These are phyloP conservation scores for Arabis alpina DNA, from an alignment of 345 rosid genomes.

Conservation along the genomic window DNA sequence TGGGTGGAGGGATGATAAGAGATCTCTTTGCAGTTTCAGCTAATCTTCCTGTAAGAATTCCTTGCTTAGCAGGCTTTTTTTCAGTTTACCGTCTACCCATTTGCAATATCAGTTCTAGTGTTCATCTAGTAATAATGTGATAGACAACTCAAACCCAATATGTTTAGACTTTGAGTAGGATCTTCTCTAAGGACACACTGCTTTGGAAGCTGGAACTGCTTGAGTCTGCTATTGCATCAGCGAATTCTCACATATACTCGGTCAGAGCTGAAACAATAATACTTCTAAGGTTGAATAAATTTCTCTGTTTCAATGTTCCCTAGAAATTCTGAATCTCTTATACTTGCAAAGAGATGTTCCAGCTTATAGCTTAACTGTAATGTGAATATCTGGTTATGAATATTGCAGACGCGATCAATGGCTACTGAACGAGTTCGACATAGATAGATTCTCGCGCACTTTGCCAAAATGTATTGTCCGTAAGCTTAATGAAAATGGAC, in stretches of 20 bases:
- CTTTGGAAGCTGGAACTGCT: slow-evolving; percentile 77
- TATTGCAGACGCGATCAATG: slow-evolving; percentile 62
- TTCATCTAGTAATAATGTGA: background rate
- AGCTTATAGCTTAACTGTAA: slow-evolving; percentile 1
- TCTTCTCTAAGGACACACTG: slow-evolving; percentile 66
- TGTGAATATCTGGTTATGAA: slow-evolving; percentile 15
- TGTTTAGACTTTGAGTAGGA: slow-evolving; percentile 58
- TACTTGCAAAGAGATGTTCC: background rate
- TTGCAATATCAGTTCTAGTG: background rate
- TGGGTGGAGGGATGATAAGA: slow-evolving; percentile 40
- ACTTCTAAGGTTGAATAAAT: slow-evolving; percentile 54
- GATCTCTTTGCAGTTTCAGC: slow-evolving; percentile 44
- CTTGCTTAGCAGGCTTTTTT: background rate
- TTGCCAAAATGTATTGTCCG: slow-evolving; percentile 60
- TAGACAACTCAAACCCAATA: background rate
- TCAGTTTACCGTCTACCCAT: background rate
- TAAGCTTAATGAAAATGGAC: slow-evolving; percentile 56
- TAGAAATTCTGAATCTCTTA: slow-evolving; percentile 13
- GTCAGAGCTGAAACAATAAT: slow-evolving; percentile 63
- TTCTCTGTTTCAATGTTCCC: slow-evolving; percentile 8
- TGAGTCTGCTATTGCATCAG: slow-evolving; percentile 52
- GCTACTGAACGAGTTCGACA: slow-evolving; percentile 66
- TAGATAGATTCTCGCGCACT: slow-evolving; percentile 48
- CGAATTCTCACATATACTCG: slow-evolving; percentile 59
- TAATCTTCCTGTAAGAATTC: slow-evolving; percentile 46